These are phyloP conservation scores for Colletotrichum siamense DNA, from an alignment of 2,329 filamentous ascomycete genomes.

Conservation along the genomic window DNA sequence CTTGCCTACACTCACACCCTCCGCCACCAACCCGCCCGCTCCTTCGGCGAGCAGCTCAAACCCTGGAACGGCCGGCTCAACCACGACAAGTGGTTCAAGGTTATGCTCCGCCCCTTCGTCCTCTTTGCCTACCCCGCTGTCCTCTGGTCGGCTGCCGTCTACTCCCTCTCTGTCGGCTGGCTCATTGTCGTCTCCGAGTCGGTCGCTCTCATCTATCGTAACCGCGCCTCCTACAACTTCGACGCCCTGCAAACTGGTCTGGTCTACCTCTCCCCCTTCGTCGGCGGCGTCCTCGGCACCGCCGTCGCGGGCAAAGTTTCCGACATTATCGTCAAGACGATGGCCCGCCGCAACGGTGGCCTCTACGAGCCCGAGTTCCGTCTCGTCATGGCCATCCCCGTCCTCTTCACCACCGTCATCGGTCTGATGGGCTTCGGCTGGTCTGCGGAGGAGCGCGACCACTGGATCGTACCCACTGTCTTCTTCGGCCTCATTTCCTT, in stretches of 20 bases:
- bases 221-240: conserved; percentile 77
- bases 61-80: conserved; percentile 81
- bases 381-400: conserved; percentile 84
- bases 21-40: conserved; percentile 68
- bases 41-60: conserved; percentile 76
- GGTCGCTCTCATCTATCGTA: conserved; percentile 79
- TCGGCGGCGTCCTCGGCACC: conserved; percentile 89
- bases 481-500: conserved; percentile 95
- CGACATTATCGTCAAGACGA: conserved; percentile 81
- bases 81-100: conserved; percentile 80
- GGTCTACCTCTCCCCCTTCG: conserved; percentile 88
- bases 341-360: conserved; percentile 87
- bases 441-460: conserved; percentile 76
- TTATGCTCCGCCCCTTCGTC: conserved; percentile 80
- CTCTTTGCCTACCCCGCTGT: conserved; percentile 88
- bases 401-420: conserved; percentile 78
- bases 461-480: conserved; percentile 90
- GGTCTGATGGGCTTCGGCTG: conserved; percentile 98
- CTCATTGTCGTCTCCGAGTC: conserved; percentile 93
- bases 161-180: conserved; percentile 91
- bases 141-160: conserved; percentile 85
- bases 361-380: conserved; percentile 95
- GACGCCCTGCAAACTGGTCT: conserved; percentile 80
- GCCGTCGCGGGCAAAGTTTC: conserved; percentile 88
- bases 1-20: conserved; percentile 73